Evolutionary conservation across 805 yeast species (phyloP).

Genomic region (Candida gorgasii): DNA sequence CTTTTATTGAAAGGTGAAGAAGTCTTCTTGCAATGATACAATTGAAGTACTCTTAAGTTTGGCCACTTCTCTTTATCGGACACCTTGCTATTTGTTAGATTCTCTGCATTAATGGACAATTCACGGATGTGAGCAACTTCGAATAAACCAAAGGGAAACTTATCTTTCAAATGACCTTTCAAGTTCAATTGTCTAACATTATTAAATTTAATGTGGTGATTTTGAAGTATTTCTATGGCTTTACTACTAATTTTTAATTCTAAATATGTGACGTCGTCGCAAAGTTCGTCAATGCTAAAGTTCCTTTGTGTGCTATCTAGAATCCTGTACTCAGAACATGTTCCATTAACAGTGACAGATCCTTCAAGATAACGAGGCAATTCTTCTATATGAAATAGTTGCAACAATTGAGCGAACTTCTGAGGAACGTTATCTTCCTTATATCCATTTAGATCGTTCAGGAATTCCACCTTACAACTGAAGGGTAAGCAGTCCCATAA

Average conservation of each 20-base stretch:
- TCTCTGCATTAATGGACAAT: background rate
- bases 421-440: background rate
- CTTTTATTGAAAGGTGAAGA: background rate
- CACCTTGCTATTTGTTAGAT: background rate
- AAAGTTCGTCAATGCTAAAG: background rate
- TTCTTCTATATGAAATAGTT: background rate
- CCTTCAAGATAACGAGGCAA: constrained; percentile 1
- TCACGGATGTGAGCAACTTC: background rate
- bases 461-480: background rate
- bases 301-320: background rate
- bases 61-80: background rate
- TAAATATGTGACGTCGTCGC: background rate
- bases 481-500: background rate
- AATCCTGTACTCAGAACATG: background rate
- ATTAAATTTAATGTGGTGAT: background rate
- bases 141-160: constrained; percentile 1
- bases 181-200: background rate
- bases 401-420: background rate
- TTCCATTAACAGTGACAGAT: background rate
- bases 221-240: background rate
- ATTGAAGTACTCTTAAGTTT: background rate
- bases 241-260: background rate
- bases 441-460: background rate
- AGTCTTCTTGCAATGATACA: background rate
- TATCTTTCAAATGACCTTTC: background rate